phyloP scores from a whole-genome alignment of 176 grass and related monocot genomes.

The Miscanthus lutarioriparius region DNA sequence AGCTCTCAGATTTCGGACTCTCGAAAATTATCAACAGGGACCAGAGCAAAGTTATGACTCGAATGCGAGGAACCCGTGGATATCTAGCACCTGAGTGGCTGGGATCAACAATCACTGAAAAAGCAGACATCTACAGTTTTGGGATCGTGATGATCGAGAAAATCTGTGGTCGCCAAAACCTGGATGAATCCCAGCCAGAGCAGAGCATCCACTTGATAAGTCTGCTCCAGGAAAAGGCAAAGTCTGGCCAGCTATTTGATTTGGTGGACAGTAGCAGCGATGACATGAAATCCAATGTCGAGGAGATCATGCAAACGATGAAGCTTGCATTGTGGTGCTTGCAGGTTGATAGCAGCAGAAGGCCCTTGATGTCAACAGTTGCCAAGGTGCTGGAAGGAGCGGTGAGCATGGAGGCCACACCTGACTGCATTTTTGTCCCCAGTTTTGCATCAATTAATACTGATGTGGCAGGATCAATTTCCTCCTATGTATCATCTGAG shows the following conservation, averaged over 20 bases:
- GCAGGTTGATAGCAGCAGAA: conserved; percentile 20
- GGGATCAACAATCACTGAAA: neutral
- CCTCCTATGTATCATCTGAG: neutral
- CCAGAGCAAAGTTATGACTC: conserved; percentile 21
- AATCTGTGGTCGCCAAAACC: neutral
- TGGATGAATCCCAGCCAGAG: conserved; percentile 16
- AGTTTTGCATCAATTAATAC: neutral
- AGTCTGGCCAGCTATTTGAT: neutral
- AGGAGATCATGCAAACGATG: neutral
- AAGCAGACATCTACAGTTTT: conserved; percentile 9
- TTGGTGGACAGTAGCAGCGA: conserved; percentile 1
- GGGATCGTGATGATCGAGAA: neutral
- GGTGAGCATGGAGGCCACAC: neutral
- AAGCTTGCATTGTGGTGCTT: conserved; percentile 30
- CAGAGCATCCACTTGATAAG: neutral
- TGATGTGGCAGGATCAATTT: neutral
- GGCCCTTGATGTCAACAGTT: conserved; percentile 19
- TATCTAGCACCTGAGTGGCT: conserved; percentile 16
- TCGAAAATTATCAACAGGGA: conserved; percentile 19
- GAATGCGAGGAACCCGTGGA: conserved; percentile 11
- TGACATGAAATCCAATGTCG: neutral
- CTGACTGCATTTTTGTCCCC: neutral
- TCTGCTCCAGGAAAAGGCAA: neutral
- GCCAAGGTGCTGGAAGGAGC: conserved; percentile 16
- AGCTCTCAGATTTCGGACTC: conserved; percentile 16